phyloP scores from a whole-genome alignment of 2,329 filamentous ascomycete species.

The Colletotrichum kahawae region DNA sequence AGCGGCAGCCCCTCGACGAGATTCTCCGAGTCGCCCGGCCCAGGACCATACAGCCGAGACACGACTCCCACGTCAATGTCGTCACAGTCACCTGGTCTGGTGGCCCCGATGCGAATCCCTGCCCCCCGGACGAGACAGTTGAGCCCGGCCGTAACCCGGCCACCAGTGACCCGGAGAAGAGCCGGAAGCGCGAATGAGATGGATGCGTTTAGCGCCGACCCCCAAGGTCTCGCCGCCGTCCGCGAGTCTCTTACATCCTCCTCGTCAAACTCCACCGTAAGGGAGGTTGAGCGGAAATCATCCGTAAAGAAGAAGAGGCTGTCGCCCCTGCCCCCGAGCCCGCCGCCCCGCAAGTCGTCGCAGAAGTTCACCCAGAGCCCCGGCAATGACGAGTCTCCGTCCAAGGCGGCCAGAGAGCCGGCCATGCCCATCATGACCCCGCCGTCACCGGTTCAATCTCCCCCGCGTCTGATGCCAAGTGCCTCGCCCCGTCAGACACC shows the following conservation, averaged over 20 bases:
- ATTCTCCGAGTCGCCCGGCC: slow-evolving; percentile 74
- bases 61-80: slow-evolving; percentile 81
- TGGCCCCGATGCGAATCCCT: slow-evolving; percentile 52
- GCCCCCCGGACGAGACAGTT: slow-evolving; percentile 55
- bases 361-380: slow-evolving; percentile 51
- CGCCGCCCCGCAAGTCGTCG: slow-evolving; percentile 67
- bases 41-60: slow-evolving; percentile 75
- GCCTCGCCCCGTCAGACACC: slow-evolving; percentile 41
- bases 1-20: slow-evolving; percentile 77
- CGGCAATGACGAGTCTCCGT: slow-evolving; percentile 42
- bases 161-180: slow-evolving; percentile 64
- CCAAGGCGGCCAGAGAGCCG: slow-evolving; percentile 38
- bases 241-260: slow-evolving; percentile 75
- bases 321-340: slow-evolving; percentile 60
- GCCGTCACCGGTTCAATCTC: slow-evolving; percentile 25
- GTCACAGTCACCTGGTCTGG: slow-evolving; percentile 72
- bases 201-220: slow-evolving; percentile 51
- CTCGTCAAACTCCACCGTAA: slow-evolving; percentile 73
- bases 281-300: slow-evolving; percentile 48
- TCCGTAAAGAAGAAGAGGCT: slow-evolving; percentile 50
- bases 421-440: slow-evolving; percentile 27
- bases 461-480: slow-evolving; percentile 28
- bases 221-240: slow-evolving; percentile 66
- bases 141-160: slow-evolving; percentile 61
- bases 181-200: slow-evolving; percentile 59